Base-by-base conservation (phyloP, 2,329 filamentous ascomycete genomes). In the Gremmenia infestans region DNA sequence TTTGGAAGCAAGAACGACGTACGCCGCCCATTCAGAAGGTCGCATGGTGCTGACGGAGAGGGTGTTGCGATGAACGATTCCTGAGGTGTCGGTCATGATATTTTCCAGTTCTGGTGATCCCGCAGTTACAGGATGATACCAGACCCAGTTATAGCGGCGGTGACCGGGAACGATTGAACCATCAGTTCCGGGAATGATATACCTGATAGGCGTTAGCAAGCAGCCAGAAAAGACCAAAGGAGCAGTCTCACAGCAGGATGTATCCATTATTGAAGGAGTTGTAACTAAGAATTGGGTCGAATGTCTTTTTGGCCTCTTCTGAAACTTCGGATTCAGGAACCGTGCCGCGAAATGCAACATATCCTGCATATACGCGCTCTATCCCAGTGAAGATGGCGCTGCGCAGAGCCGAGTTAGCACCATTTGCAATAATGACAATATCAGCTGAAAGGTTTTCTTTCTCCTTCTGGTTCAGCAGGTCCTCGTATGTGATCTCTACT, bases 81-180 rank as follows among this genome's bases (percentile, higher is more conserved):
- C 66, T 36, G 63, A 40, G n/a, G 49, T 48, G 48, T 68, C 67
- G 3, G 66, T 69, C 60, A 70, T 59, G 7, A 69, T 43, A 9
- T 65, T 60, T 3, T 52, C 47, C n/a, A 37, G 47, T 49, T 48
- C 15, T 0, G 39, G 14, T 19, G 39, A 39, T 43, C 55, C 61
- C 23, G 65, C 62, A 28, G 7, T 2, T 5, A 37, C 6, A 56
- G 75, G 74, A 50, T 68, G 66, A 59, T 76, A 77, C 64, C 73
- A 76, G 12, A 76, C 73, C 60, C 71, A 75, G 57, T 74, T 77
- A 50, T 75, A 67, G 7, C 73, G 68, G 1, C 73, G 68, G 40
- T 71, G 57, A 9, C 73, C 73, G 0, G 66, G 68, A 52, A 70
- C 67, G 11, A 74, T 59, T 3, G 67, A 69, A 3, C 74, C 74